These are phyloP conservation scores for Aspergillus affinis DNA, from an alignment of 495 filamentous ascomycete genomes.

Conservation along the genomic window DNA sequence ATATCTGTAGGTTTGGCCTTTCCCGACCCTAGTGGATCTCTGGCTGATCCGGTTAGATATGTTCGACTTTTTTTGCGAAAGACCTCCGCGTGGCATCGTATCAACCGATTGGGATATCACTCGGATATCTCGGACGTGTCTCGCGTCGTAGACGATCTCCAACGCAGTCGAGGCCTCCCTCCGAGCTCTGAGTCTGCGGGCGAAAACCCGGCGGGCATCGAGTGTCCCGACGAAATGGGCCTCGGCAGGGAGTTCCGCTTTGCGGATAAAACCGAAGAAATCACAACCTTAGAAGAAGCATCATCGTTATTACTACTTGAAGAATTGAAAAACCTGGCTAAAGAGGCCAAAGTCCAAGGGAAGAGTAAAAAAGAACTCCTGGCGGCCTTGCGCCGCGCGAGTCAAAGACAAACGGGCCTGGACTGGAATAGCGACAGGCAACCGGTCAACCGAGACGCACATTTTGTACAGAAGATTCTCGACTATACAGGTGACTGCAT, in stretches of 20 bases:
- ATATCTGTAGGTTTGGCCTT: conserved; percentile 66
- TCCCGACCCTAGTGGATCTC: not conserved
- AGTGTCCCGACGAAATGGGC: conserved; percentile 44
- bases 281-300: conserved; percentile 82
- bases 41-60: conserved; percentile 54
- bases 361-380: conserved; percentile 86
- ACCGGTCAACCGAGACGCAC: conserved; percentile 52
- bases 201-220: conserved; percentile 46
- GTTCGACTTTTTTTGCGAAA: conserved; percentile 93
- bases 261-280: conserved; percentile 73
- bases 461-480: conserved; percentile 75
- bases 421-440: conserved; percentile 56
- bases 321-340: conserved; percentile 81
- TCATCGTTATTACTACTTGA: conserved; percentile 77
- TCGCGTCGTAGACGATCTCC: conserved; percentile 60
- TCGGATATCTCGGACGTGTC: conserved; percentile 77
- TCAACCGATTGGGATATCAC: conserved; percentile 72
- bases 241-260: conserved; percentile 64
- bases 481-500: conserved; percentile 80
- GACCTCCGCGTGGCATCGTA: conserved; percentile 90
- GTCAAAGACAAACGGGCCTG: conserved; percentile 70
- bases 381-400: conserved; percentile 65
- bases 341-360: conserved; percentile 81
- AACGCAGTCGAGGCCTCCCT: conserved; percentile 39
- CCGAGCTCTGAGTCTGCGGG: conserved; percentile 30